phyloP scores from a whole-genome alignment of 1,284 basidiomycete genomes.

The Papiliotrema fonsecae region DNA sequence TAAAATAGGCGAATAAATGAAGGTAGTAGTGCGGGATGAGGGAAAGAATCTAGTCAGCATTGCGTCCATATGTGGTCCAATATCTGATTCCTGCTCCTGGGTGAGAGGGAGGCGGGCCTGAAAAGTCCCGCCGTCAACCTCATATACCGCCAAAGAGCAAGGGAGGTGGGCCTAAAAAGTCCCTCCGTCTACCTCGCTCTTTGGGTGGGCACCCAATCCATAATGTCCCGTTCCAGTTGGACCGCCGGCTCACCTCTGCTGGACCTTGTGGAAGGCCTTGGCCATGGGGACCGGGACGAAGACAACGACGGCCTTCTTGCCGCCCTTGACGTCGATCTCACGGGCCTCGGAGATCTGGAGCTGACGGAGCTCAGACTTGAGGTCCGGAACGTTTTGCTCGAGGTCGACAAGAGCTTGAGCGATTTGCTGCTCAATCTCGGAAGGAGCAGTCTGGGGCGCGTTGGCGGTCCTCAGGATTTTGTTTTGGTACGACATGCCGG shows the following conservation, averaged over 20 bases:
- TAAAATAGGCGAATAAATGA: slow-evolving; percentile 3
- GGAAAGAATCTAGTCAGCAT: slow-evolving; percentile 1
- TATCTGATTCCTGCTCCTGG: no score
- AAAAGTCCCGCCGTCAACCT: slow-evolving; percentile 49
- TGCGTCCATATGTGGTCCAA: not conserved
- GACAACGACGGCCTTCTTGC: slow-evolving; percentile 98
- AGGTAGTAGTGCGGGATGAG: slow-evolving; percentile 2
- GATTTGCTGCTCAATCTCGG: slow-evolving; percentile 87
- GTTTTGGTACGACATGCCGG: slow-evolving; percentile 40
- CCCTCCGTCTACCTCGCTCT: slow-evolving; percentile 44
- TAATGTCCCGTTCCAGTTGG: not conserved
- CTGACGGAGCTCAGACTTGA: slow-evolving; percentile 91
- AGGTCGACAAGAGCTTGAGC: slow-evolving; percentile 97
- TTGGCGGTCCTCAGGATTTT: slow-evolving; percentile 97
- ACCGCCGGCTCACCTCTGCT: slow-evolving; percentile 71
- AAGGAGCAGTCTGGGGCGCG: slow-evolving; percentile 80
- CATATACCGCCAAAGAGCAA: slow-evolving; percentile 7
- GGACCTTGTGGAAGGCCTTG: slow-evolving; percentile 99
- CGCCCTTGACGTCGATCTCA: slow-evolving; percentile 98
- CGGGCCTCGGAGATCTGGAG: slow-evolving; percentile 97
- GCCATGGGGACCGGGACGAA: slow-evolving; percentile 97
- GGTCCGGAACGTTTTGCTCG: slow-evolving; percentile 95
- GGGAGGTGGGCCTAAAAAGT: slow-evolving; percentile 49
- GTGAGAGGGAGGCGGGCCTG: slow-evolving; percentile 47
- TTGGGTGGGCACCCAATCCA: not conserved